Base-by-base conservation (phyloP, 768 basidiomycete genomes). In the Leccinum subgranulosum region DNA sequence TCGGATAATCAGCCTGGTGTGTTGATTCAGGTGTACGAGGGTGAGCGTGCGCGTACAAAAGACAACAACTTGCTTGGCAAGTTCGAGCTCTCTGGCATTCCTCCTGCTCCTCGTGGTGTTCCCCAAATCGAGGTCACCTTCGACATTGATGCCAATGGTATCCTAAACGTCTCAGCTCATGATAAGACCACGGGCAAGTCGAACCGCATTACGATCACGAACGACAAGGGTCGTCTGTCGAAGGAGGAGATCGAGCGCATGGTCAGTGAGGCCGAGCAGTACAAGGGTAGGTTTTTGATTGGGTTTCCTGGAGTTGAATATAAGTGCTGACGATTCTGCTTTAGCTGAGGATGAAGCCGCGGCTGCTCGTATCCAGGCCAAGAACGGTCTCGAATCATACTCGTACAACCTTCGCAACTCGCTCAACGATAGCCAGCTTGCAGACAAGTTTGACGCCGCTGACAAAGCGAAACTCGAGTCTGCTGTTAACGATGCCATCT, bases 181-280 rank as follows among this genome's bases (percentile, higher is more conserved):
- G 94, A 98, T 78, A 97, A 96, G 83, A 95, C 93, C 11, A 97
- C 95, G 55, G 95, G 95, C 65, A 97, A 98, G 79, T 93, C 91
- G 55, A 92, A 87, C 74, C 88, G 90, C 60, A 93, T 93, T 71
- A 94, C 92, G 59, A 94, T 94, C 76, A 94, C 90, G 66, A 94
- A 94, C 74, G 94, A 97, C 81, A 95, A 98, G 80, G 94, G 94
- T 46, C 93, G 95, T 75, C 77, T 98, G 64, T 94, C 91, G 62
- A 92, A 96, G 79, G 95, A 98, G 75, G 95, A 98, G 72, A 98
- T 98, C 60, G 95, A 98, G 74, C 90, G 94, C 72, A 98, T 98
- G 95, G 92, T 98, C 46, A 71, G 74, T 59, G 95, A 97, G 72
- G 95, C 95, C 54, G 94, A 96, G 84, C 86, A 86, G 72, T 95